Conservation (phyloP, 1,284 basidiomycete species). For the Malassezia sympodialis region DNA sequence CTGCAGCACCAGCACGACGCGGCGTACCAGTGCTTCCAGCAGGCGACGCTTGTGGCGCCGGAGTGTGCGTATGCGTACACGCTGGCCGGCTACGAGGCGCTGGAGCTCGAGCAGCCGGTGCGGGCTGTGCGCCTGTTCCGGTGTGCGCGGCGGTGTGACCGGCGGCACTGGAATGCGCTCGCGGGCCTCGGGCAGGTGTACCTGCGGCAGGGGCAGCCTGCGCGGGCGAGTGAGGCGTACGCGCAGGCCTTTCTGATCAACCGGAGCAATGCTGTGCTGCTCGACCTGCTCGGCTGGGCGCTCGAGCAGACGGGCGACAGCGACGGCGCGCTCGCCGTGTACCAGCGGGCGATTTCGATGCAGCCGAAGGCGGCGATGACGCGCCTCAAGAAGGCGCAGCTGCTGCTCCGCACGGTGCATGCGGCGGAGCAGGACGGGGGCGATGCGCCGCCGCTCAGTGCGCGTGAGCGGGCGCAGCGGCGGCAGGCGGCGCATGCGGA, state of each 20-base stretch:
- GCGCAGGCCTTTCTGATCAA: slow-evolving; percentile 34
- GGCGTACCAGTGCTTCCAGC: slow-evolving; percentile 38
- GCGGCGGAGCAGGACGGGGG: background rate
- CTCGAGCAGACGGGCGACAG: slow-evolving; percentile 15
- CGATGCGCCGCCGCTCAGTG: background rate
- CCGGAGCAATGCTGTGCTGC: slow-evolving; percentile 30
- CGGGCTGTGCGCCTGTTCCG: slow-evolving; percentile 39
- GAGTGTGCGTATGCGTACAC: slow-evolving; percentile 45
- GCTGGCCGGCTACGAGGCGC: slow-evolving; percentile 42
- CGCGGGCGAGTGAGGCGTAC: slow-evolving; percentile 32
- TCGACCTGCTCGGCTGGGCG: slow-evolving; percentile 39
- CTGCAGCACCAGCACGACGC: slow-evolving; percentile 40
- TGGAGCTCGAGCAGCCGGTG: slow-evolving; percentile 34
- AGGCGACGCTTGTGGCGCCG: slow-evolving; percentile 33
- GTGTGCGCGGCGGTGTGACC: slow-evolving; percentile 34
- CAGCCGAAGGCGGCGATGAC: slow-evolving; percentile 22
- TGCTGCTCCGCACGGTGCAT: slow-evolving; percentile 12
- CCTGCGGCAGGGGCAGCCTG: slow-evolving; percentile 26
- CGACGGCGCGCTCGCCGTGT: slow-evolving; percentile 19
- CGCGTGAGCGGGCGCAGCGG: slow-evolving; percentile 4
- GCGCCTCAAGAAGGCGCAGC: slow-evolving; percentile 19
- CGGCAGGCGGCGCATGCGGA: slow-evolving; percentile 29
- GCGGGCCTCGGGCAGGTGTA: slow-evolving; percentile 39
- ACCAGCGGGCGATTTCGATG: slow-evolving; percentile 19
- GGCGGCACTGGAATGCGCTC: slow-evolving; percentile 44